These are phyloP conservation scores for Calonectria pauciramosa DNA, from an alignment of 2,329 filamentous ascomycete species.

Conservation along the genomic window DNA sequence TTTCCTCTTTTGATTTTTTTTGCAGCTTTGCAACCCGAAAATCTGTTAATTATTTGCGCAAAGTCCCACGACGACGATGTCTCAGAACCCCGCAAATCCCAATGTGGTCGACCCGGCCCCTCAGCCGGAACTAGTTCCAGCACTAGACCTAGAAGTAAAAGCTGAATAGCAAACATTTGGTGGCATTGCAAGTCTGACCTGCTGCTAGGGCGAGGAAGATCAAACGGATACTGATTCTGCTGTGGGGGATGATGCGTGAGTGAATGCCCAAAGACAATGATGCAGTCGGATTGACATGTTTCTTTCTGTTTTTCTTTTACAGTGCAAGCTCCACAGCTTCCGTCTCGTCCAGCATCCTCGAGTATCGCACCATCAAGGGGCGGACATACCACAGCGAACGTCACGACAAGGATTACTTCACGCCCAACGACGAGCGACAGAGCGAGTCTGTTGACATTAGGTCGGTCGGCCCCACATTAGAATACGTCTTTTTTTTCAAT, in stretches of 20 bases:
- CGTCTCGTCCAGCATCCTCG: slow-evolving; percentile 25
- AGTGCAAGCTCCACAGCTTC: slow-evolving; percentile 27
- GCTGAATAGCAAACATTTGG: neutral
- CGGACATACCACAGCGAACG: slow-evolving; percentile 29
- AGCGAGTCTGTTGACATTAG: slow-evolving; percentile 28
- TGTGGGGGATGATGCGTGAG: neutral
- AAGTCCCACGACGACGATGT: neutral
- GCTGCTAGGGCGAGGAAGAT: neutral
- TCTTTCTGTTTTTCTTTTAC: neutral
- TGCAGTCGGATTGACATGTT: neutral
- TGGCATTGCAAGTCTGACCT: neutral
- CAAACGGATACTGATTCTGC: neutral
- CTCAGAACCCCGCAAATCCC: neutral
- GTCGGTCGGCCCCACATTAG: neutral
- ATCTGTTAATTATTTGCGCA: neutral
- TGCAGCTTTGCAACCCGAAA: neutral
- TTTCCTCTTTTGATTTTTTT: neutral
- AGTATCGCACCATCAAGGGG: slow-evolving; percentile 25
- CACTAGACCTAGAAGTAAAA: neutral
- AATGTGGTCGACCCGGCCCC: neutral
- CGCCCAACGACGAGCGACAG: slow-evolving; percentile 28
- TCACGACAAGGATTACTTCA: slow-evolving; percentile 24
- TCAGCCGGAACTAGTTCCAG: neutral
- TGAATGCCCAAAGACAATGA: neutral
- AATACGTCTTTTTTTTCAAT: neutral